Percentiles rank a stretch among this genome's conserved stretches.
Conservation (phyloP, 139 green algal genomes). For the Ettlia oleoabundans region DNA sequence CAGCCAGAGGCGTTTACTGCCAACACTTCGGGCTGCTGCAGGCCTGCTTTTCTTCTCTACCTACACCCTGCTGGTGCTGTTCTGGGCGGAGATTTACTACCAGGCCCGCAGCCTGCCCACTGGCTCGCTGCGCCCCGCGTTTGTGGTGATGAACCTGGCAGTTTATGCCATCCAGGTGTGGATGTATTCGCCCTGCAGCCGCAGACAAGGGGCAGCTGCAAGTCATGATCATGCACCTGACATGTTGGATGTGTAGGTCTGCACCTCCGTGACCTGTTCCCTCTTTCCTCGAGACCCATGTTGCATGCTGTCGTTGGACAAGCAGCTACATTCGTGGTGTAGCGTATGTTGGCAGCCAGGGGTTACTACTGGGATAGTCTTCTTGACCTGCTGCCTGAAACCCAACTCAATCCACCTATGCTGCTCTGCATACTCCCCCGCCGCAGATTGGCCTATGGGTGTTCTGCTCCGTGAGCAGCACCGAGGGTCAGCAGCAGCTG, state of each 20-base stretch:
- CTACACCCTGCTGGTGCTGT: constrained; percentile 98
- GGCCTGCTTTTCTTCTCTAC: constrained; percentile 98
- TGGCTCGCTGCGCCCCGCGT: constrained; percentile 78
- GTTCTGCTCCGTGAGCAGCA: constrained; percentile 18
- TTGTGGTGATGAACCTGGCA: constrained; percentile 84
- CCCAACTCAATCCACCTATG: too few species aligned
- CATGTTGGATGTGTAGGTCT: too few species aligned
- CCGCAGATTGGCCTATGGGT: constrained; percentile 43
- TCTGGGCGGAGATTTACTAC: constrained; percentile 99
- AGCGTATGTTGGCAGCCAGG: too few species aligned
- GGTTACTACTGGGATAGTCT: too few species aligned
- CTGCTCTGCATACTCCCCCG: too few species aligned
- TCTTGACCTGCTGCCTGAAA: too few species aligned
- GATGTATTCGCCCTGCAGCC: too few species aligned
- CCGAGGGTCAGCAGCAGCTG: constrained; percentile 13
- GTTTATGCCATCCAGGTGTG: constrained; percentile 83
- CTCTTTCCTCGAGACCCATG: too few species aligned
- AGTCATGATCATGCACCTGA: neutral
- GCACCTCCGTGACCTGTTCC: too few species aligned
- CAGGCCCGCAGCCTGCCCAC: constrained; percentile 90
- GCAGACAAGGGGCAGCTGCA: neutral
- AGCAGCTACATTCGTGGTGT: too few species aligned
- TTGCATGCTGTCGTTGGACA: too few species aligned
- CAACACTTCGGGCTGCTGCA: constrained; percentile 9
- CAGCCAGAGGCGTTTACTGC: neutral